A percentile compares a stretch with the other conserved stretches of the same genome.
Evolutionary conservation across 2,329 filamentous ascomycete genomes (phyloP).

Genomic region (Onygenales sp.): DNA sequence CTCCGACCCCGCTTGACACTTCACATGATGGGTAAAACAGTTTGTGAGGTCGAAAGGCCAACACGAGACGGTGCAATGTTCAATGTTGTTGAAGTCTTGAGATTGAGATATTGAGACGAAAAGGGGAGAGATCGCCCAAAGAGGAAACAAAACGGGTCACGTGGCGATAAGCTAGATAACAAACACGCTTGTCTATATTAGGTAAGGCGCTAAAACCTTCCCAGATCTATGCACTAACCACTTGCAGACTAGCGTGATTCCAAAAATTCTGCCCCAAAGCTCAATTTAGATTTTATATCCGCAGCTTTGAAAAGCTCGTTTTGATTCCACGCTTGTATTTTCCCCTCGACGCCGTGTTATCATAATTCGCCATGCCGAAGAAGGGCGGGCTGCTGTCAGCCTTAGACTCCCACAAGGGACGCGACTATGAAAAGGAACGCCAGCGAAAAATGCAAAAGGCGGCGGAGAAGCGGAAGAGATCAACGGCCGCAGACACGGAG

Average conservation of each 20-base stretch:
- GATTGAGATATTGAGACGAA: neutral
- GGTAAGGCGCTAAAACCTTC: neutral
- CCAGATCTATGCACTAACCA: neutral
- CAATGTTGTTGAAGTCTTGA: too few relatives aligned
- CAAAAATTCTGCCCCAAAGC: conserved; percentile 1
- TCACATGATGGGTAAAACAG: too few relatives aligned
- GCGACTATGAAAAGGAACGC: conserved; percentile 67
- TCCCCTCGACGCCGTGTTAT: neutral
- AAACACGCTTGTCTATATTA: neutral
- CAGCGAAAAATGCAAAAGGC: conserved; percentile 56
- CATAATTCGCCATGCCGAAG: conserved; percentile 34
- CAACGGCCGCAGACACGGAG: conserved; percentile 17
- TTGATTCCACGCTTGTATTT: neutral
- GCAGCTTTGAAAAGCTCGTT: neutral
- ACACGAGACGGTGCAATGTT: too few relatives aligned
- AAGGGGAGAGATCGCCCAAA: neutral
- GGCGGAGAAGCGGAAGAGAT: conserved; percentile 36
- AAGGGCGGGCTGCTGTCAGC: conserved; percentile 50
- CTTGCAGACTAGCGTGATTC: neutral
- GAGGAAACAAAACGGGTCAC: neutral
- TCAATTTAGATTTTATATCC: neutral
- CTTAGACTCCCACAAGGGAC: conserved; percentile 49
- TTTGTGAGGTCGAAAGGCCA: too few relatives aligned
- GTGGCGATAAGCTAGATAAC: neutral
- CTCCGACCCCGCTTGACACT: too few relatives aligned